Evolutionary conservation across 2,329 filamentous ascomycete genomes (phyloP), one percentile per base, ranked within the genome.

Genomic region (Fusarium aywerte): DNA sequence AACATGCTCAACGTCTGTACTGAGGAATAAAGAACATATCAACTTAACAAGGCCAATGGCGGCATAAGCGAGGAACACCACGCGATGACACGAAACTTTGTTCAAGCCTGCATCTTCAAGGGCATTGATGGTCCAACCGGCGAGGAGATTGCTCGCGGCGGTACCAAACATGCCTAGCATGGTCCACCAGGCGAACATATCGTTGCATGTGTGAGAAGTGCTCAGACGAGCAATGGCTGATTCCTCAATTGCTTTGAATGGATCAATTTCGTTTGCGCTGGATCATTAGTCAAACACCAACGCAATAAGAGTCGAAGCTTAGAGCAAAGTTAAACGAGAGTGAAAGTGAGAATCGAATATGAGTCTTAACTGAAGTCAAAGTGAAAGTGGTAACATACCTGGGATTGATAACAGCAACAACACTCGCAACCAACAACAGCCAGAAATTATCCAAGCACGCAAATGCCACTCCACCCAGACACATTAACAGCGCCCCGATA

Each of bases 111-210:
- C 38, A 20, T 58, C 50, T 10, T 62, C 51, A 2, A 71, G 53
- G 2, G 50, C 57, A 10, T 71, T 56, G 33, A 71, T 64, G 8
- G 39, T 43, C 65, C 68, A 71, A 6, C 68, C 68, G 4, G 69
- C 68, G 0, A 68, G 40, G 2, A 71, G 59, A 16, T 71, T 71
- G 21, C 68, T 71, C 1, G 55, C 59, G 2, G 69, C 69, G 1
- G 68, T 71, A 11, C 69, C 68, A 11, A 71, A 53, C 68, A 69
- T 71, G 25, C 68, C 69, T 7, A 71, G 38, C 69, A 71, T 71
- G 6, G 66, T 68, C 68, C 68, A 71, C 69, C 68, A 71, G 0
- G 68, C 68, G 27, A 71, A 71, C 45, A 71, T 51, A 7, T 71
- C 68, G 13, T 69, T 71, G 33, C 69, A 64, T 7, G 65, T 71